Conservation (phyloP, 768 basidiomycete genomes). For the Hemileccinum rubropunctum region DNA sequence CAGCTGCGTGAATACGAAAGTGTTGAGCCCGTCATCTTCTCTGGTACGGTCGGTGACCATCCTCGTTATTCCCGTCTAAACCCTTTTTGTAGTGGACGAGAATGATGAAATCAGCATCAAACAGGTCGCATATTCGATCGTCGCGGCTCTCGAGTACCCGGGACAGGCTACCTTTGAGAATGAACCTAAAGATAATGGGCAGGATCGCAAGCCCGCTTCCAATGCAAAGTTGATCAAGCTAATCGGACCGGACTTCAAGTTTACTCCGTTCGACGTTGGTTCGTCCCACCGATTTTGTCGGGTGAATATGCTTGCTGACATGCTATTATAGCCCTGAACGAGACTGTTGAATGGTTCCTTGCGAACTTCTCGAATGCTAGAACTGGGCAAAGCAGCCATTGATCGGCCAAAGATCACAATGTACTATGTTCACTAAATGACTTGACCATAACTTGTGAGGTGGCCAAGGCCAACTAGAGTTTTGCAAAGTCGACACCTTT, state of each 20-base stretch:
- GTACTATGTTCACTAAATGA: not conserved
- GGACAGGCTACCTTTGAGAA: constrained; percentile 80
- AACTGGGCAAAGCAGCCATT: constrained; percentile 40
- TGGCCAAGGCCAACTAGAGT: too few species aligned
- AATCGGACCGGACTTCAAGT: constrained; percentile 72
- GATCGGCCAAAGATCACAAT: constrained; percentile 5
- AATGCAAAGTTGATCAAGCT: constrained; percentile 82
- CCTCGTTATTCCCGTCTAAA: not conserved
- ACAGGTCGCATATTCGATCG: constrained; percentile 87
- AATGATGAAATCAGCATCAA: constrained; percentile 94
- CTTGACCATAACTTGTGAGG: too few species aligned
- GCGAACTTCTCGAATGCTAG: constrained; percentile 75
- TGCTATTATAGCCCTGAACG: constrained; percentile 57
- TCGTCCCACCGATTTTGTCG: constrained; percentile 16
- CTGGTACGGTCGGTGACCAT: constrained; percentile 47
- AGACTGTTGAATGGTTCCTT: constrained; percentile 85
- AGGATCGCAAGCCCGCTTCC: constrained; percentile 94
- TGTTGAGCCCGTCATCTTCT: constrained; percentile 91
- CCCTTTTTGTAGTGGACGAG: constrained; percentile 67
- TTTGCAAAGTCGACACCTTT: too few species aligned
- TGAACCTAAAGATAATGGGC: constrained; percentile 70
- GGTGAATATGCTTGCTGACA: not conserved
- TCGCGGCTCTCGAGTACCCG: constrained; percentile 74
- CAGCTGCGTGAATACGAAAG: constrained; percentile 86
- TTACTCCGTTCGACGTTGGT: constrained; percentile 90